A percentile compares a stretch with the other conserved stretches of the same genome.
Conservation (phyloP, 352 stramenopile genomes). For the Pythium guiyangense region DNA sequence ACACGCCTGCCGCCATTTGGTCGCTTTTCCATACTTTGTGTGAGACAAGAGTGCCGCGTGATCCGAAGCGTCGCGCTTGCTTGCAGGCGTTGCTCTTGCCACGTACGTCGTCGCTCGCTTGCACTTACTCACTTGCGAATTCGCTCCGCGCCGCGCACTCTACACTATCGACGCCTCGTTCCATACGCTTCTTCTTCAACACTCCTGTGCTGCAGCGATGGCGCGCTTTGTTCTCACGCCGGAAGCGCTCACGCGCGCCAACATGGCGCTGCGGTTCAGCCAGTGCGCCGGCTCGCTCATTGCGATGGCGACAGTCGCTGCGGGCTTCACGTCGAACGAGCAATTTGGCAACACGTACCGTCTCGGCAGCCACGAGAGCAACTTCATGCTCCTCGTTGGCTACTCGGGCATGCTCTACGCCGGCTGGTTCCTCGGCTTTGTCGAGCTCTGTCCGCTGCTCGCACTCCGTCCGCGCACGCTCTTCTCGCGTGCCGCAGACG, state of each 20-base stretch:
- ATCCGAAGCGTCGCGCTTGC: not conserved
- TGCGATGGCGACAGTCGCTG: slow-evolving; percentile 8
- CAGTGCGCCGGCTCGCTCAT: slow-evolving; percentile 29
- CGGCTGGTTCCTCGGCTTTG: slow-evolving; percentile 20
- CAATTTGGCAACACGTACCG: slow-evolving; percentile 7
- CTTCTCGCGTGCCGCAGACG: slow-evolving; percentile 25
- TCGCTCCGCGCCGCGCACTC: too few species aligned
- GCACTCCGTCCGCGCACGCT: slow-evolving; percentile 17
- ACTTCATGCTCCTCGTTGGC: slow-evolving; percentile 18
- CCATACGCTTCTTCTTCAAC: not conserved
- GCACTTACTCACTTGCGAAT: too few species aligned
- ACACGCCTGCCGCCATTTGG: too few species aligned
- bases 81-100: too few species aligned
- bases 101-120: too few species aligned
- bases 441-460: slow-evolving; percentile 30
- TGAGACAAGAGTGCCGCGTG: not conserved
- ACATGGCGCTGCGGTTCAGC: slow-evolving; percentile 21
- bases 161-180: not conserved
- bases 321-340: slow-evolving; percentile 8
- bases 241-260: slow-evolving; percentile 19
- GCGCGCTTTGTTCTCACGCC: slow-evolving; percentile 16
- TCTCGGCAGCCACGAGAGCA: slow-evolving; percentile 14
- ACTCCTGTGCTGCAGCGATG: too few species aligned
- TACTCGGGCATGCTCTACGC: slow-evolving; percentile 27
- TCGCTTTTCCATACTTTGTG: not conserved